These are phyloP conservation scores for Zygoascus sp. DNA, from an alignment of 1,139 yeast genomes.

Conservation along the genomic window DNA sequence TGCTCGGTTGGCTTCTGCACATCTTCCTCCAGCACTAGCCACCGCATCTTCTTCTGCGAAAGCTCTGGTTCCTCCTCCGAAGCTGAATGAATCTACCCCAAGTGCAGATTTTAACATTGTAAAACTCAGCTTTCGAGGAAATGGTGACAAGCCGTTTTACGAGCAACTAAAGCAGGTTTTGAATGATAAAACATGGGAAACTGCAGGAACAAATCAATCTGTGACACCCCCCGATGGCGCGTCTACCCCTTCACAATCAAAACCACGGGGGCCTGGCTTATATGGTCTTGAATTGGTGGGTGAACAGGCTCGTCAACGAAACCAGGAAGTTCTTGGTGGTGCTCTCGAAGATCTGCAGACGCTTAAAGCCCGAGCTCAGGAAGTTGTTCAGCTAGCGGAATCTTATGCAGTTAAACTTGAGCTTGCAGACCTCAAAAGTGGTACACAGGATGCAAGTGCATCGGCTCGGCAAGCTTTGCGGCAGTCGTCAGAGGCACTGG, in stretches of 20 bases:
- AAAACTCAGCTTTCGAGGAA: constrained; percentile 34
- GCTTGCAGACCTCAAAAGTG: constrained; percentile 19
- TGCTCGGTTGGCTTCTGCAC: constrained; percentile 43
- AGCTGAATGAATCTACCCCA: constrained; percentile 19
- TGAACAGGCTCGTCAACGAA: constrained; percentile 53
- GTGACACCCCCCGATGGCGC: background rate
- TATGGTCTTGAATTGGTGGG: constrained; percentile 64
- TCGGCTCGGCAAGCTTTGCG: constrained; percentile 29
- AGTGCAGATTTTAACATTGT: constrained; percentile 21
- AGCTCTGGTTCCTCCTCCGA: constrained; percentile 21
- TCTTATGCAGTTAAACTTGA: constrained; percentile 40
- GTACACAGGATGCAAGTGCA: constrained; percentile 11
- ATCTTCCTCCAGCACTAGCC: constrained; percentile 28
- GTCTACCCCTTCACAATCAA: constrained; percentile 12
- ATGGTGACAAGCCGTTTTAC: constrained; percentile 33
- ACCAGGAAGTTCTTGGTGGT: constrained; percentile 57
- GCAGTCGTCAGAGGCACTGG: constrained; percentile 33
- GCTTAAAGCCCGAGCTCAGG: constrained; percentile 72
- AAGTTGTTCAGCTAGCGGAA: constrained; percentile 57
- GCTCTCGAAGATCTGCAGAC: constrained; percentile 77
- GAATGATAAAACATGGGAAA: constrained; percentile 25
- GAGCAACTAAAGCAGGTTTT: constrained; percentile 27
- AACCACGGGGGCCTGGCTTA: constrained; percentile 46
- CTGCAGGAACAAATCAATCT: background rate
- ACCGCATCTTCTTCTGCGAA: constrained; percentile 20